Percentiles rank a stretch among this genome's conserved stretches.
Evolutionary conservation across 1,139 yeast species (phyloP).

Genomic region (Candida gigantensis): DNA sequence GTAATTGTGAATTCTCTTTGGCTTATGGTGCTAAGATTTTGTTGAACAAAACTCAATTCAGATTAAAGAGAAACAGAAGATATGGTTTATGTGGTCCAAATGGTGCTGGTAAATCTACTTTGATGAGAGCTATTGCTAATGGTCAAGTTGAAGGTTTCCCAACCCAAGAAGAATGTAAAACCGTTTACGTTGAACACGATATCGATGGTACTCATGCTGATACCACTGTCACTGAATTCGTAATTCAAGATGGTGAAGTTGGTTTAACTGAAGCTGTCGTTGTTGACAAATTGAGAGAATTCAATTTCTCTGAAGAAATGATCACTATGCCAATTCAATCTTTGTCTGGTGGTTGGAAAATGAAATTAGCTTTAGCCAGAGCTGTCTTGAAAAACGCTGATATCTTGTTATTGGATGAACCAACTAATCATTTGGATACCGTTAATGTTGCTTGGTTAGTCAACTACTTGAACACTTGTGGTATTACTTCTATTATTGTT

Average conservation of each 20-base stretch:
- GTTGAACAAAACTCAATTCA: slow-evolving; percentile 98
- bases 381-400: slow-evolving; percentile 99
- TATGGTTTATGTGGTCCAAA: slow-evolving; percentile 99
- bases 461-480: slow-evolving; percentile 97
- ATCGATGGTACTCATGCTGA: slow-evolving; percentile 98
- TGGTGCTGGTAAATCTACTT: slow-evolving; percentile 99
- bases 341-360: slow-evolving; percentile 99
- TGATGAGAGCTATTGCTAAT: slow-evolving; percentile 99
- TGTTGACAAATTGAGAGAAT: slow-evolving; percentile 75
- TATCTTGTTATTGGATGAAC: slow-evolving; percentile 97
- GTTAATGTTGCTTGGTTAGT: slow-evolving; percentile 99
- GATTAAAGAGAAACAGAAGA: slow-evolving; percentile 99
- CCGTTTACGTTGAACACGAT: slow-evolving; percentile 99
- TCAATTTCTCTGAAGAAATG: slow-evolving; percentile 92
- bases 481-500: slow-evolving; percentile 95
- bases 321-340: slow-evolving; percentile 90
- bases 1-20: slow-evolving; percentile 99
- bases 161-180: slow-evolving; percentile 95
- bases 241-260: slow-evolving; percentile 77
- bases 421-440: slow-evolving; percentile 99
- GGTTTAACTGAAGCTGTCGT: slow-evolving; percentile 71
- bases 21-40: slow-evolving; percentile 99
- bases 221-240: slow-evolving; percentile 89
- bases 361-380: slow-evolving; percentile 99
- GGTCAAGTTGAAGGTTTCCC: slow-evolving; percentile 99